phyloP scores from a whole-genome alignment of 352 stramenopile genomes.

The Pythium folliculosum region DNA sequence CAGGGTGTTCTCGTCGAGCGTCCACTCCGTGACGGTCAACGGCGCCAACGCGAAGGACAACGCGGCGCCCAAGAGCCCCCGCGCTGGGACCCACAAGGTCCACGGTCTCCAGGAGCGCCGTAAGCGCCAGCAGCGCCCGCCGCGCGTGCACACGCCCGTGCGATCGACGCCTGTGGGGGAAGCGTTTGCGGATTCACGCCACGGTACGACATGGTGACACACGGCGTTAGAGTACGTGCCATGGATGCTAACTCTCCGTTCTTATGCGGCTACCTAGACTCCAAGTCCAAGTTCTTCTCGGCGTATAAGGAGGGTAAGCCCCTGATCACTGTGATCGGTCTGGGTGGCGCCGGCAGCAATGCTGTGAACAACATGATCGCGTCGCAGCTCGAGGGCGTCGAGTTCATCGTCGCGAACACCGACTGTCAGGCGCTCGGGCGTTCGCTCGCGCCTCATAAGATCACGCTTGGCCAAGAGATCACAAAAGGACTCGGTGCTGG shows the following conservation, averaged over 20 bases:
- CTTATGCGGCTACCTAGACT: conserved; percentile 6
- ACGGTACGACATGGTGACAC: conserved; percentile 14
- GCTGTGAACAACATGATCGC: conserved; percentile 91
- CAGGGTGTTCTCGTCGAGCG: conserved; percentile 25
- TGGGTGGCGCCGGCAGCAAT: conserved; percentile 84
- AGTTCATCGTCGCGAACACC: conserved; percentile 96
- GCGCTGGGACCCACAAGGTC: conserved; percentile 5
- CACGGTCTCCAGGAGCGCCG: conserved; percentile 33
- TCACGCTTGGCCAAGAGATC: conserved; percentile 83
- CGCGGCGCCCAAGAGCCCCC: conserved; percentile 2
- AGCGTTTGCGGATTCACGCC: conserved; percentile 13
- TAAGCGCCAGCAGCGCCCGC: conserved; percentile 33
- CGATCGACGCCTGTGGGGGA: conserved; percentile 12
- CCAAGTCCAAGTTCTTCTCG: conserved; percentile 47
- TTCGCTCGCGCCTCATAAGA: conserved; percentile 79
- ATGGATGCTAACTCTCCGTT: not conserved
- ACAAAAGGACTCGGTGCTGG: conserved; percentile 82
- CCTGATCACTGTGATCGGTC: conserved; percentile 84
- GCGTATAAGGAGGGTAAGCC: conserved; percentile 84
- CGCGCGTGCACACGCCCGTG: conserved; percentile 21
- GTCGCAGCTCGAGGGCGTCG: conserved; percentile 88
- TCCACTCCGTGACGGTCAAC: conserved; percentile 23
- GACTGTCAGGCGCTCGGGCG: conserved; percentile 91
- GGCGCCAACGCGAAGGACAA: conserved; percentile 14
- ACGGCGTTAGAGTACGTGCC: not conserved